phyloP scores from a whole-genome alignment of 805 yeast species.

The Wickerhamomyces chambardii region DNA sequence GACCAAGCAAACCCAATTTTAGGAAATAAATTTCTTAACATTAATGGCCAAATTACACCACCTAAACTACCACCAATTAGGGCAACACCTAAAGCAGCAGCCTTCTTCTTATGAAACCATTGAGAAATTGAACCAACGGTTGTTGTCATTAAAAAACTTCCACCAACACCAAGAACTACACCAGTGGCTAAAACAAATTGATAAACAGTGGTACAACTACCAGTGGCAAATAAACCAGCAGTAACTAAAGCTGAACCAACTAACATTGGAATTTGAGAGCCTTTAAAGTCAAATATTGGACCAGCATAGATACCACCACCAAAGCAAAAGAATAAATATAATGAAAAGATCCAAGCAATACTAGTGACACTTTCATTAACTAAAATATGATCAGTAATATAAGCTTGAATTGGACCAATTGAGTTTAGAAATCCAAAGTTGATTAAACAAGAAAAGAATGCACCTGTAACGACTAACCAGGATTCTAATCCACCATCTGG shows the following conservation, averaged over 20 bases:
- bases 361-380: slow-evolving; percentile 32
- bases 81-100: slow-evolving; percentile 51
- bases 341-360: slow-evolving; percentile 56
- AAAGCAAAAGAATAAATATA: slow-evolving; percentile 10
- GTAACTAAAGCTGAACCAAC: slow-evolving; percentile 33
- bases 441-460: slow-evolving; percentile 45
- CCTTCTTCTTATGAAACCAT: slow-evolving; percentile 49
- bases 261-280: slow-evolving; percentile 32
- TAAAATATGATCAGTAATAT: slow-evolving; percentile 45
- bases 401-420: slow-evolving; percentile 56
- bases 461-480: slow-evolving; percentile 14
- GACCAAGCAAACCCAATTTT: slow-evolving; percentile 51
- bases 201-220: slow-evolving; percentile 38
- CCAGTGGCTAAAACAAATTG: slow-evolving; percentile 51
- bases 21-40: slow-evolving; percentile 35
- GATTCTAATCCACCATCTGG: slow-evolving; percentile 33
- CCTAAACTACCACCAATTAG: slow-evolving; percentile 61
- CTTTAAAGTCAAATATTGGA: slow-evolving; percentile 45
- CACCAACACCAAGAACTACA: slow-evolving; percentile 43
- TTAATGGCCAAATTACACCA: slow-evolving; percentile 49
- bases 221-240: slow-evolving; percentile 42
- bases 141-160: slow-evolving; percentile 43
- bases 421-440: slow-evolving; percentile 56
- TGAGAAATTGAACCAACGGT: slow-evolving; percentile 49
- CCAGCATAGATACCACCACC: slow-evolving; percentile 23